phyloP scores from a whole-genome alignment of 495 filamentous ascomycete genomes.

The Staphylotrichum longicolle region DNA sequence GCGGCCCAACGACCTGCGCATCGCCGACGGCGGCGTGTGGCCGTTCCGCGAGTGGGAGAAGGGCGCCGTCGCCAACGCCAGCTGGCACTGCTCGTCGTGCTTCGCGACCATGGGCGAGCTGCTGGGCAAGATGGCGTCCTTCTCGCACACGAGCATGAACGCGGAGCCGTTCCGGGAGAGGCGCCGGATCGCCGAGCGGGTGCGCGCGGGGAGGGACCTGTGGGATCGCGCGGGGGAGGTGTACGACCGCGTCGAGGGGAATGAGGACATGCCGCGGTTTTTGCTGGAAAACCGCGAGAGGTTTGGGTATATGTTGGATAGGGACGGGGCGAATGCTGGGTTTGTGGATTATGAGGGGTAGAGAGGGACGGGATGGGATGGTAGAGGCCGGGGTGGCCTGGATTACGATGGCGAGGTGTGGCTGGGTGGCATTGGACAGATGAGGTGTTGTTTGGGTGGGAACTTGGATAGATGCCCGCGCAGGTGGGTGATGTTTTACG shows the following conservation, averaged over 20 bases:
- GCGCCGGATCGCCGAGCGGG: slow-evolving; percentile 43
- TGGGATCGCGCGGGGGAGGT: slow-evolving; percentile 48
- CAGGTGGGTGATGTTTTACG: too few relatives aligned
- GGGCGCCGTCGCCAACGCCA: slow-evolving; percentile 46
- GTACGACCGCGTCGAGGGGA: slow-evolving; percentile 47
- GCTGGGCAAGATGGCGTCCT: slow-evolving; percentile 51
- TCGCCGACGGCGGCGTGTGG: slow-evolving; percentile 39
- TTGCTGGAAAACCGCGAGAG: slow-evolving; percentile 35
- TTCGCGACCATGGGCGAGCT: slow-evolving; percentile 52
- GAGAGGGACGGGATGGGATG: not conserved
- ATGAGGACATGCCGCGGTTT: slow-evolving; percentile 45
- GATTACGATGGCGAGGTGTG: too few relatives aligned
- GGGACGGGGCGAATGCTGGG: slow-evolving; percentile 40
- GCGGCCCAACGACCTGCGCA: slow-evolving; percentile 49
- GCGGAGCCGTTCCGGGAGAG: slow-evolving; percentile 41
- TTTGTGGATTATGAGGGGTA: slow-evolving; percentile 39
- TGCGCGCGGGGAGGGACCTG: slow-evolving; percentile 50
- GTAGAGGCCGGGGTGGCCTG: not conserved
- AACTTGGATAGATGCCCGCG: too few relatives aligned
- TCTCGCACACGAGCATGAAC: slow-evolving; percentile 50
- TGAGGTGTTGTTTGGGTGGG: too few relatives aligned
- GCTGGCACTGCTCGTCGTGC: slow-evolving; percentile 57
- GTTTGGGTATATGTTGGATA: slow-evolving; percentile 41
- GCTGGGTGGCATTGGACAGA: too few relatives aligned
- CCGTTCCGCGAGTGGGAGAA: slow-evolving; percentile 35